phyloP scores from a whole-genome alignment of 2,329 filamentous ascomycete genomes.

The Diaporthe vaccinii region DNA sequence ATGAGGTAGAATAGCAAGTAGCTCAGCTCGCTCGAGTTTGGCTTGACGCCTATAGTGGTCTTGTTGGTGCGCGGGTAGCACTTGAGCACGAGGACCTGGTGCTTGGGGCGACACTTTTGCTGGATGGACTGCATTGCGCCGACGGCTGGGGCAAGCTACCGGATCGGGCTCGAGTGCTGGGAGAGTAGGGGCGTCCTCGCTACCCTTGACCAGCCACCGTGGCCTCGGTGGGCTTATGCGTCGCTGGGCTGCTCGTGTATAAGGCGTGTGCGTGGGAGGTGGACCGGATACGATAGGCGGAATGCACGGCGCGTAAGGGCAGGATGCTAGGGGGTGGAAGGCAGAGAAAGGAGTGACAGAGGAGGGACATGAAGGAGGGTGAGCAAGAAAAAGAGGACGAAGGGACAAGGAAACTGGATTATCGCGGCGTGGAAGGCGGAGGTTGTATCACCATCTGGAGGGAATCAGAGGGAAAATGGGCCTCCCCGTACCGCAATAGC shows the following conservation, averaged over 20 bases:
- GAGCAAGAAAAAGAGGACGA: not conserved
- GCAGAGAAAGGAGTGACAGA: conserved; percentile 26
- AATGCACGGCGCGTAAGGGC: not conserved
- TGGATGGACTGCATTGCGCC: conserved; percentile 73
- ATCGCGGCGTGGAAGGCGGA: conserved; percentile 16
- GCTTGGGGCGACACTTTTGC: conserved; percentile 87
- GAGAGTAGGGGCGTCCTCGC: conserved; percentile 1
- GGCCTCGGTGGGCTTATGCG: not conserved
- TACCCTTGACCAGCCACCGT: conserved; percentile 23
- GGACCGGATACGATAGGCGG: not conserved
- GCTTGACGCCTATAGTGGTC: conserved; percentile 91
- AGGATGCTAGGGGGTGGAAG: not conserved
- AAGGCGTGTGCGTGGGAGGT: not conserved
- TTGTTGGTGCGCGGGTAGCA: conserved; percentile 96
- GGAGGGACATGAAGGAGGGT: conserved; percentile 9
- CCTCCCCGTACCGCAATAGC: conserved; percentile 30
- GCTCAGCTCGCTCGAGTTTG: conserved; percentile 95
- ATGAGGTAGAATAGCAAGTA: conserved; percentile 98
- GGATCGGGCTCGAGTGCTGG: not conserved
- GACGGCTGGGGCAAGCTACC: conserved; percentile 23
- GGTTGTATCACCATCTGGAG: conserved; percentile 25
- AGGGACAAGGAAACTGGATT: not conserved
- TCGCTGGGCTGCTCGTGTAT: not conserved
- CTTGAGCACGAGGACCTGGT: conserved; percentile 95
- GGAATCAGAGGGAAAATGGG: conserved; percentile 30